Evolutionary conservation across 2,329 filamentous ascomycete species (phyloP).

Genomic region (Microascus cirrosus): DNA sequence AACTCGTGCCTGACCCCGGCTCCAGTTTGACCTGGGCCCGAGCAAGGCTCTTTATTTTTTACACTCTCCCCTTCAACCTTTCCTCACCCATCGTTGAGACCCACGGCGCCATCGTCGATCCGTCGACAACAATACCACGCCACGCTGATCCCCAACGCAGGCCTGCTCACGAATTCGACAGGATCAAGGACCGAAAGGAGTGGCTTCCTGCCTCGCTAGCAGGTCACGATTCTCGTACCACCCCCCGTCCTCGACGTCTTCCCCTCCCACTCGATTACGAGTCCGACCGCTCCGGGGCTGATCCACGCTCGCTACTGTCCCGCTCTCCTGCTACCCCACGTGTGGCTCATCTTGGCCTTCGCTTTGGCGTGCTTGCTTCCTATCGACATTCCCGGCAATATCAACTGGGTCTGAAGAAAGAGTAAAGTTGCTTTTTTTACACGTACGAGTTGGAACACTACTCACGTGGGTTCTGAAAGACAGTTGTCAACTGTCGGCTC

Average conservation of each 20-base stretch:
- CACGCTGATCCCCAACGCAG: not conserved
- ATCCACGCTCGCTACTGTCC: not conserved
- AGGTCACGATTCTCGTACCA: not conserved
- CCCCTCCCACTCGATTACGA: not conserved
- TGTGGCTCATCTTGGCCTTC: not conserved
- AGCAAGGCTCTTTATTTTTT: not conserved
- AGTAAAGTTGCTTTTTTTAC: slow-evolving; percentile 10
- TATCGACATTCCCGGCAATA: not conserved
- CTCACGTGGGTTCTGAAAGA: not conserved
- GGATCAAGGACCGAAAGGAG: not conserved
- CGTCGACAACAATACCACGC: not conserved
- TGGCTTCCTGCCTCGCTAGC: not conserved
- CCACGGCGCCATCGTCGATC: not conserved
- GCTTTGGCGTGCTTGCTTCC: not conserved
- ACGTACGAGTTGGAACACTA: not conserved
- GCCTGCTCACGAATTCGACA: not conserved
- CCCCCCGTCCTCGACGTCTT: not conserved
- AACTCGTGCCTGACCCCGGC: not conserved
- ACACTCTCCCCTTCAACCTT: not conserved
- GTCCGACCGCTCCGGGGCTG: not conserved
- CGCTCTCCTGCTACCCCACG: not conserved
- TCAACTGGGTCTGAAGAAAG: slow-evolving; percentile 7
- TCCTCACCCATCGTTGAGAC: not conserved
- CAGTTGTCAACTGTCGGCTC: not conserved
- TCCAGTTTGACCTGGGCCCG: not conserved